phyloP scores from a whole-genome alignment of 345 rosid species.

The Corchorus olitorius region DNA sequence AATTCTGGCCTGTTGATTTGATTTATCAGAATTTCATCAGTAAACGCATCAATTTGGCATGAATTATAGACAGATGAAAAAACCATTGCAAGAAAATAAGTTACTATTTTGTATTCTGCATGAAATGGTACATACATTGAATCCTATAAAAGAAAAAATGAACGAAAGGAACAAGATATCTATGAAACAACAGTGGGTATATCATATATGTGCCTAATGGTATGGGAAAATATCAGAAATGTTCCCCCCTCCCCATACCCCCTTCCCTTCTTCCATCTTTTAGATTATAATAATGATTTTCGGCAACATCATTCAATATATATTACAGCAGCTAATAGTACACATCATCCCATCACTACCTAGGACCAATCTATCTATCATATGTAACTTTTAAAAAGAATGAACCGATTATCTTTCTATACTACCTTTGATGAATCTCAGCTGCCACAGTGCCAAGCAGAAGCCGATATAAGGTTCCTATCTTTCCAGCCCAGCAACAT shows the following conservation, averaged over 20 bases:
- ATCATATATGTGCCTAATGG: not conserved
- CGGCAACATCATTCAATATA: not conserved
- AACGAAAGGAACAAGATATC: not conserved
- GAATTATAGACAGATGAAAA: not conserved
- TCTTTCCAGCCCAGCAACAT: conserved; percentile 72
- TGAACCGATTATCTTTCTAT: conserved; percentile 12
- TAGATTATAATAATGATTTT: not conserved
- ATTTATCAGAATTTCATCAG: no score
- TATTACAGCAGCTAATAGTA: not conserved
- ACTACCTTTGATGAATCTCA: not conserved
- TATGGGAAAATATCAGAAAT: not conserved
- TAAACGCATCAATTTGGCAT: not conserved
- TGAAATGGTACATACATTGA: not conserved
- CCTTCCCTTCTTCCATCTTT: not conserved
- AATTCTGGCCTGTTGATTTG: no score
- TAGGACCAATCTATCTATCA: not conserved
- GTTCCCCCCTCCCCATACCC: no score
- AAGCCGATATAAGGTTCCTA: conserved; percentile 61
- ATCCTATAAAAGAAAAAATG: not conserved
- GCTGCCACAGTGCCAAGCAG: conserved; percentile 60
- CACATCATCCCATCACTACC: not conserved
- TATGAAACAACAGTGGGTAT: not conserved
- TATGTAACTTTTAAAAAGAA: conserved; percentile 7
- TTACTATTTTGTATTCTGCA: not conserved
- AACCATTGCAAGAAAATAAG: not conserved